A percentile compares a stretch with the other conserved stretches of the same genome.
These are phyloP conservation scores for Coniferiporia weirii DNA, from an alignment of 1,284 basidiomycete species.

Conservation along the genomic window DNA sequence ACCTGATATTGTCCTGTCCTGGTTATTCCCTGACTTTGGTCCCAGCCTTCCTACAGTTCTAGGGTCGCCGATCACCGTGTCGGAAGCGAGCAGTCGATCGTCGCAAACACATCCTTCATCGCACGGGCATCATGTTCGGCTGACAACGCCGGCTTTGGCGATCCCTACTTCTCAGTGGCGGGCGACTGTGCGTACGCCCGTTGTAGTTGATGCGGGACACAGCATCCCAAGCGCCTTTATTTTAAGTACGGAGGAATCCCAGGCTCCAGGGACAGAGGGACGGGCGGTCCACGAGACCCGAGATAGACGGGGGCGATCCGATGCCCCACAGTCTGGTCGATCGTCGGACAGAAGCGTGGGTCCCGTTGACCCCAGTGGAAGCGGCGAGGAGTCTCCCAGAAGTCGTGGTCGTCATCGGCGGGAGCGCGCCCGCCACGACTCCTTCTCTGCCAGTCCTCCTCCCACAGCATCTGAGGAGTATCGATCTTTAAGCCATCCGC, in stretches of 20 bases:
- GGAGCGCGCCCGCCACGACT: background rate
- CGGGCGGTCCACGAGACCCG: background rate
- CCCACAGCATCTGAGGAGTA: background rate
- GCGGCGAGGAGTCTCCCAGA: background rate
- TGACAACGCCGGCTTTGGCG: background rate
- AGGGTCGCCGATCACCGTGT: background rate
- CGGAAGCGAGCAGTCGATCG: background rate
- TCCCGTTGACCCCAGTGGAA: background rate
- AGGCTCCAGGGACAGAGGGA: background rate
- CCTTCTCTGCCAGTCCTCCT: background rate
- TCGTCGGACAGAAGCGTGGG: background rate
- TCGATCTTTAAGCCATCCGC: background rate
- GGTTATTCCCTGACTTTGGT: background rate
- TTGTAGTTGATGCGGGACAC: background rate
- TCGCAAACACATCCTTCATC: constrained; percentile 2
- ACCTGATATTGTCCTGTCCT: background rate
- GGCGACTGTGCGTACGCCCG: background rate
- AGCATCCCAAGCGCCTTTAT: background rate
- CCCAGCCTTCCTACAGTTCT: background rate
- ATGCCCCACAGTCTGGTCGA: background rate
- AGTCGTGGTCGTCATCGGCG: background rate
- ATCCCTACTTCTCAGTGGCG: background rate
- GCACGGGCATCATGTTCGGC: background rate
- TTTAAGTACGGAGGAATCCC: background rate
- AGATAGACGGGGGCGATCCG: background rate